Conservation (phyloP, 768 basidiomycete species). For the Pleurotus ostreatus region DNA sequence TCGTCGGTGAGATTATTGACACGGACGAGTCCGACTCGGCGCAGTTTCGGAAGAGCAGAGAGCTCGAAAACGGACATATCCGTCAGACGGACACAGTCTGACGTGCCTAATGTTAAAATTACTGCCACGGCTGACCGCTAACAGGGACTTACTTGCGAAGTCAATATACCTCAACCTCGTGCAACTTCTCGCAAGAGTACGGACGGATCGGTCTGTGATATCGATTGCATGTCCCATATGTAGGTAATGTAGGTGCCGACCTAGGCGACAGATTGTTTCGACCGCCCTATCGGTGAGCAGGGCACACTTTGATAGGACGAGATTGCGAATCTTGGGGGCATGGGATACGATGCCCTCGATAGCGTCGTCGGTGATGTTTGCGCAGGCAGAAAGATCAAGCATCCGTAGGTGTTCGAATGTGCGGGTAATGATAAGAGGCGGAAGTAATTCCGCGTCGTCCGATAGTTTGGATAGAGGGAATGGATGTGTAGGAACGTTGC, state of each 20-base stretch:
- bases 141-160: constrained; percentile 74
- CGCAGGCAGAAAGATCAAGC: constrained; percentile 88
- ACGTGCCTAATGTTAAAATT: constrained; percentile 4
- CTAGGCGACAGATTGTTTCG: constrained; percentile 79
- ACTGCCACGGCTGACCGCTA: background rate
- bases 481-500: constrained; percentile 29
- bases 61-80: constrained; percentile 95
- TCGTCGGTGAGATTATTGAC: constrained; percentile 93
- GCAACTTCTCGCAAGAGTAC: constrained; percentile 78
- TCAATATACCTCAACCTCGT: constrained; percentile 93
- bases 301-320: constrained; percentile 83
- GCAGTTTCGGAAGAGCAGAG: constrained; percentile 81
- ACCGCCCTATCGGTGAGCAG: constrained; percentile 79
- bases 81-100: constrained; percentile 83
- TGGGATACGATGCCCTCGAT: constrained; percentile 79
- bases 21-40: constrained; percentile 91
- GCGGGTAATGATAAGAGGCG: constrained; percentile 62
- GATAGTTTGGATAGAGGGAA: constrained; percentile 30
- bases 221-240: constrained; percentile 90
- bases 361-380: constrained; percentile 75
- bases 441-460: constrained; percentile 39
- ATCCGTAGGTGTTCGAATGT: constrained; percentile 84
- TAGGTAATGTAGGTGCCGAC: constrained; percentile 91
- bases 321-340: constrained; percentile 79
- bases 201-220: constrained; percentile 89